Evolutionary conservation across 345 rosid genomes (phyloP).

Genomic region (Salix udensis): DNA sequence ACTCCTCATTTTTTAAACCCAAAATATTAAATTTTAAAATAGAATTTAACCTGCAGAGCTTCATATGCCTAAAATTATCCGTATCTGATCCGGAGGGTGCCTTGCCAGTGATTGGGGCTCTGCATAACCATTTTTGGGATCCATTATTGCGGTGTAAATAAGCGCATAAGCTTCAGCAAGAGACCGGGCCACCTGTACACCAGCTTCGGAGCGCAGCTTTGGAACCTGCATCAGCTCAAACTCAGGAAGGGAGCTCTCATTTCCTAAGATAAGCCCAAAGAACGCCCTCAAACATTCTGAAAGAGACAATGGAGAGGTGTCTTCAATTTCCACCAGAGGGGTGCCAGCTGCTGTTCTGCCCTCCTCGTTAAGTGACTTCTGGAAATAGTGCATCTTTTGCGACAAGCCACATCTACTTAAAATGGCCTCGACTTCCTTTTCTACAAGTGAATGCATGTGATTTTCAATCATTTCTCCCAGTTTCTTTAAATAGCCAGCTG

Average conservation of each 20-base stretch:
- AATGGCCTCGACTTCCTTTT: slow-evolving; percentile 81
- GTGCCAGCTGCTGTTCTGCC: not conserved
- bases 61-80: slow-evolving; percentile 90
- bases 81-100: slow-evolving; percentile 92
- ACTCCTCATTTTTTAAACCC: not conserved
- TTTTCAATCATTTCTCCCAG: slow-evolving; percentile 68
- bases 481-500: slow-evolving; percentile 66
- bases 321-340: slow-evolving; percentile 58
- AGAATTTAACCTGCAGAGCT: not conserved
- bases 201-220: slow-evolving; percentile 78
- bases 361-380: slow-evolving; percentile 32
- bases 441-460: slow-evolving; percentile 59
- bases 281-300: slow-evolving; percentile 76
- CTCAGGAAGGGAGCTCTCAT: slow-evolving; percentile 81
- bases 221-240: slow-evolving; percentile 94
- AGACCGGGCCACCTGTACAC: slow-evolving; percentile 60
- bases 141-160: slow-evolving; percentile 66
- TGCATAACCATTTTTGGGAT: slow-evolving; percentile 60
- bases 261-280: slow-evolving; percentile 81
- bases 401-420: slow-evolving; percentile 66
- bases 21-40: not conserved
- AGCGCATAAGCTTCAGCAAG: slow-evolving; percentile 77
- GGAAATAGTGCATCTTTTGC: slow-evolving; percentile 63
- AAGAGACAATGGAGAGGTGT: slow-evolving; percentile 56
- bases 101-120: slow-evolving; percentile 85